Evolutionary conservation across 2,329 filamentous ascomycete genomes (phyloP), one percentile per base, ranked within the genome.

Genomic region (Colletotrichum filicis): DNA sequence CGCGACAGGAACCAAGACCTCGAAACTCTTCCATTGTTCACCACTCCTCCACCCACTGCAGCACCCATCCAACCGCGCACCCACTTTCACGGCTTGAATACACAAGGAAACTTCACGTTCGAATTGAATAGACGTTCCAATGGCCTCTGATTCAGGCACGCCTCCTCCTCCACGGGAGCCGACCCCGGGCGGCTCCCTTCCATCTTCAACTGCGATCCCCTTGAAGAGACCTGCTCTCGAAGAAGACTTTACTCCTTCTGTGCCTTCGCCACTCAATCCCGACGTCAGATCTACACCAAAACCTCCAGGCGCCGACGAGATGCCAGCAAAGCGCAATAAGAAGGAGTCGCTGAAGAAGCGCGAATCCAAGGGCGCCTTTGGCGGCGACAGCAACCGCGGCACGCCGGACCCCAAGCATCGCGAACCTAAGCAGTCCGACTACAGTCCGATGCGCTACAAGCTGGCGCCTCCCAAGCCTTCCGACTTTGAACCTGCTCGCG

Each of bases 261-360:
- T 95, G 2, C 91, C 93, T 3, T 95, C 93, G 12, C 93, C 93
- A 32, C 88, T 95, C 74, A 95, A 95, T 77, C 91, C 92, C 59
- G 90, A 92, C 58, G 86, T 87, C 74, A 89, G 80, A 73, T 76
- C 80, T 11, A 79, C 79, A 67, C 77, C 81, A 3, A 81, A 82
- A 26, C 78, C 80, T 16, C 79, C 78, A 28, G 56, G 68, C 12
- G 59, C 57, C 71, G 80, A 85, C 68, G 83, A 85, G 11, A 75
- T 76, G 61, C 80, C 80, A 9, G 74, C 79, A 22, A 81, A 82
- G 16, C 84, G 90, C 37, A 82, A 85, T 24, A 93, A 93, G 81
- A 93, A 93, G 79, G 91, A 93, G 67, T 87, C 90, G 1, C 82
- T 92, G 37, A 93, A 93, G 84, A 93, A 93, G 83, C 88, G 91